Percentiles rank a stretch among this genome's conserved stretches.
These are phyloP conservation scores for Sungouiella blattae DNA, from an alignment of 805 yeast species.

Conservation along the genomic window DNA sequence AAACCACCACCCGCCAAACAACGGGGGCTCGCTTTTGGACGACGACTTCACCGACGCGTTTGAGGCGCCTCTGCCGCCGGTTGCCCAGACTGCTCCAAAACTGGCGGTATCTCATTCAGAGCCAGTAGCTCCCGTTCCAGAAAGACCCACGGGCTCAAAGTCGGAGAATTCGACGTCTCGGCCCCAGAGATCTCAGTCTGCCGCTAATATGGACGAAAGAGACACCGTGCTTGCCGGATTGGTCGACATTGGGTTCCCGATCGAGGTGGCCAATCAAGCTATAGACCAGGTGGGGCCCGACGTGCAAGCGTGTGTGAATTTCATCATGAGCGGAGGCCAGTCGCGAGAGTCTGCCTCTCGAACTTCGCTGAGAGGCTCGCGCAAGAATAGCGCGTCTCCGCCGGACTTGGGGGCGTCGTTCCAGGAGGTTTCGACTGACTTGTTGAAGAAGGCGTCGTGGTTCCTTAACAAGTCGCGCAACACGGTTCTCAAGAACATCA, in stretches of 20 bases:
- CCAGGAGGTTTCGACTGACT: constrained; percentile 52
- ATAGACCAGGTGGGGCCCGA: constrained; percentile 56
- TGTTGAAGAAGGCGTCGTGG: constrained; percentile 58
- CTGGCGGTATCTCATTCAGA: too few relatives aligned
- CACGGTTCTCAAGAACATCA: constrained; percentile 60
- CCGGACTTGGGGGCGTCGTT: constrained; percentile 31
- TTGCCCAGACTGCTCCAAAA: background rate
- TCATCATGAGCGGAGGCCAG: constrained; percentile 48
- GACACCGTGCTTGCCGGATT: constrained; percentile 63
- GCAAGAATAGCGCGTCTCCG: constrained; percentile 11
- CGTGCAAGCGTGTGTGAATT: constrained; percentile 62
- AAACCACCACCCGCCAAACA: background rate
- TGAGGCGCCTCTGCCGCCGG: constrained; percentile 1
- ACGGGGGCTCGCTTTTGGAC: constrained; percentile 26
- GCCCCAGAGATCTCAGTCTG: background rate
- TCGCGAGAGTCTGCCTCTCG: background rate
- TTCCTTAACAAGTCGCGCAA: constrained; percentile 57
- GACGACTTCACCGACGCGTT: constrained; percentile 44
- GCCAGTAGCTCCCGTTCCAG: constrained; percentile 2
- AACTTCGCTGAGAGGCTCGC: background rate
- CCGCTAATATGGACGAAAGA: constrained; percentile 10
- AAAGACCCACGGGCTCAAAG: background rate
- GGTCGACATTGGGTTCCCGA: constrained; percentile 75
- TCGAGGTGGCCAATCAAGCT: constrained; percentile 58
- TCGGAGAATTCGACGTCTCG: too few relatives aligned